Percentiles rank a stretch among this genome's conserved stretches.
These are phyloP conservation scores for Rhytidiadelphus loreus DNA, from an alignment of 225 moss, liverwort and hornwort species.

Conservation along the genomic window DNA sequence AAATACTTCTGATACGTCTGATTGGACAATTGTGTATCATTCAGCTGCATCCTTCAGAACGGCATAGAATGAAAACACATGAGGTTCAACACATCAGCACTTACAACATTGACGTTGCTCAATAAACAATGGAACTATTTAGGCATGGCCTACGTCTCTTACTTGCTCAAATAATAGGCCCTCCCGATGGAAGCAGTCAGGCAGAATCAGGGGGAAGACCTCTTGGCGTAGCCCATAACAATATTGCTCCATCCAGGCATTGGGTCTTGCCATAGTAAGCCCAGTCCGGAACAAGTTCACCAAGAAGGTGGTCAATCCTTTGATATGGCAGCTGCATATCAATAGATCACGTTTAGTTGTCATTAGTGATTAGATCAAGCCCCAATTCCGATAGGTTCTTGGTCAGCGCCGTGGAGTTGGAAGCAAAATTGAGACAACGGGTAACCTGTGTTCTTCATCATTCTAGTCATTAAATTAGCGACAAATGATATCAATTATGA, in stretches of 20 bases:
- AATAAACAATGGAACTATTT: background rate
- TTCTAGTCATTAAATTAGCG: background rate
- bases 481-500: background rate
- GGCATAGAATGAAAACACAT: background rate
- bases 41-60: background rate
- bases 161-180: slow-evolving; percentile 35
- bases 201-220: slow-evolving; percentile 60
- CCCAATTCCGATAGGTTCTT: background rate
- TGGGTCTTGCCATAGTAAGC: slow-evolving; percentile 50
- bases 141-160: background rate
- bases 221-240: slow-evolving; percentile 79
- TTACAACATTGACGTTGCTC: background rate
- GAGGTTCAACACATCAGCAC: background rate
- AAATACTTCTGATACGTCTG: background rate
- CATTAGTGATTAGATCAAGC: background rate
- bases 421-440: background rate
- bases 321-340: slow-evolving; percentile 64
- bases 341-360: background rate
- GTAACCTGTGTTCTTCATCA: background rate
- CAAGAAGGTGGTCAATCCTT: slow-evolving; percentile 74
- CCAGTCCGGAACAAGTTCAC: slow-evolving; percentile 79
- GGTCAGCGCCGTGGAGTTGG: background rate
- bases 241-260: slow-evolving; percentile 72
- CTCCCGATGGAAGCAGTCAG: slow-evolving; percentile 26
- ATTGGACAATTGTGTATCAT: background rate